These are phyloP conservation scores for Puccinia hordei DNA, from an alignment of 1,284 basidiomycete species.

Conservation along the genomic window DNA sequence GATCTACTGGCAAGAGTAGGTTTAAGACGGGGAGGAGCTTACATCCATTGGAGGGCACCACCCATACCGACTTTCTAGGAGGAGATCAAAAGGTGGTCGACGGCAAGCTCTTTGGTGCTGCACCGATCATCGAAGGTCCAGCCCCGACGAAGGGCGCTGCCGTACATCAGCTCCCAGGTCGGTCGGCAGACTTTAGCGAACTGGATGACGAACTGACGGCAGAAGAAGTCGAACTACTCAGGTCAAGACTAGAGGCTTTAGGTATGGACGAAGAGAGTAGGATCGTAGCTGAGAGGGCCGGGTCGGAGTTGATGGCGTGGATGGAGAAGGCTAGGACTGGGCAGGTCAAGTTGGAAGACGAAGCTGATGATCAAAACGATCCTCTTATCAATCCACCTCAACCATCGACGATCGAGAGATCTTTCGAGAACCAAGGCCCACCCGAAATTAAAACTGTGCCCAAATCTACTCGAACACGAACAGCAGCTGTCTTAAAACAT, in stretches of 20 bases:
- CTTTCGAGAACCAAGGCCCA: neutral
- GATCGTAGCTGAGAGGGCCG: constrained; percentile 36
- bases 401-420: neutral
- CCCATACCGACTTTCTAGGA: neutral
- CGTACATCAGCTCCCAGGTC: constrained; percentile 27
- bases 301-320: constrained; percentile 27
- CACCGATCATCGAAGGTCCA: constrained; percentile 33
- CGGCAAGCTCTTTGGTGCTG: constrained; percentile 38
- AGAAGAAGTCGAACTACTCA: constrained; percentile 36
- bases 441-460: constrained; percentile 39
- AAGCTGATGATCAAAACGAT: neutral
- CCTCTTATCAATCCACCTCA: neutral
- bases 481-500: neutral
- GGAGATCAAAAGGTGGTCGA: constrained; percentile 23
- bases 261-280: constrained; percentile 47
- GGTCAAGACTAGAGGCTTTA: constrained; percentile 28
- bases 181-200: constrained; percentile 20
- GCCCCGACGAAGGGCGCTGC: constrained; percentile 13
- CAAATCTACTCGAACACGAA: neutral
- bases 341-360: constrained; percentile 31
- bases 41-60: neutral
- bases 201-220: constrained; percentile 32
- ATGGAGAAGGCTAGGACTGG: constrained; percentile 47
- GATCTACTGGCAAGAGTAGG: neutral
- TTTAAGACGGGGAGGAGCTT: constrained; percentile 38